A percentile compares a stretch with the other conserved stretches of the same genome.
Conservation (phyloP, 768 basidiomycete genomes). For the Harrya chromipes region DNA sequence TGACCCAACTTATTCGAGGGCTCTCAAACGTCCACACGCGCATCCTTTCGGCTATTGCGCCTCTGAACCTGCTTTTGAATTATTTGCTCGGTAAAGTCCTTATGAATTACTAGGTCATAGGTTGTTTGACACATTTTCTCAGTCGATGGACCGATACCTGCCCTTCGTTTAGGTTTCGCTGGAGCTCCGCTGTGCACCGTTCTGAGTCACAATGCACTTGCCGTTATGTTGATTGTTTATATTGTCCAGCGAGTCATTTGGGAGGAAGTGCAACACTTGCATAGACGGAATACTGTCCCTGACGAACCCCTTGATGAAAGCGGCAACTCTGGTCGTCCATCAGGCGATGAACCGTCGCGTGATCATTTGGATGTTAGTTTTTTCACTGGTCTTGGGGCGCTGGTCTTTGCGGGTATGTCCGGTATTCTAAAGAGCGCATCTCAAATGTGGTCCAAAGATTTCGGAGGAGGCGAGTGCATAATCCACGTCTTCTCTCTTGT, state of each 20-base stretch:
- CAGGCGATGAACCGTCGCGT: neutral
- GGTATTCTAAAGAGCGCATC: slow-evolving; percentile 25
- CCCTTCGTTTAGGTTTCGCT: slow-evolving; percentile 24
- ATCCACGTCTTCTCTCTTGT: neutral
- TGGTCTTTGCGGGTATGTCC: slow-evolving; percentile 17
- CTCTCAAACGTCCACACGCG: slow-evolving; percentile 21
- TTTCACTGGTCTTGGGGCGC: slow-evolving; percentile 14
- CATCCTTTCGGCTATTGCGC: slow-evolving; percentile 22
- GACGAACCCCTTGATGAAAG: slow-evolving; percentile 6
- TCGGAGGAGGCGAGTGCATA: slow-evolving; percentile 20
- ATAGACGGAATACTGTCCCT: slow-evolving; percentile 2
- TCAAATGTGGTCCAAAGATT: slow-evolving; percentile 30
- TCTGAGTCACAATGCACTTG: slow-evolving; percentile 25
- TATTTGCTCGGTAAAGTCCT: slow-evolving; percentile 23
- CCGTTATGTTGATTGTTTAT: slow-evolving; percentile 19
- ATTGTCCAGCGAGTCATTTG: slow-evolving; percentile 19
- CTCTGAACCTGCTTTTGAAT: slow-evolving; percentile 22
- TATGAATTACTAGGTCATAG: neutral
- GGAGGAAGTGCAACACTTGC: slow-evolving; percentile 17
- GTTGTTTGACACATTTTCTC: neutral
- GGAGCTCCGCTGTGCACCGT: slow-evolving; percentile 28
- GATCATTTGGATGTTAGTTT: slow-evolving; percentile 1
- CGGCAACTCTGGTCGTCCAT: neutral
- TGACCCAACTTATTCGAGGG: slow-evolving; percentile 10
- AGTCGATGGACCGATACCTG: slow-evolving; percentile 27